Evolutionary conservation across 495 filamentous ascomycete species (phyloP).

Genomic region (Parathielavia appendiculata): DNA sequence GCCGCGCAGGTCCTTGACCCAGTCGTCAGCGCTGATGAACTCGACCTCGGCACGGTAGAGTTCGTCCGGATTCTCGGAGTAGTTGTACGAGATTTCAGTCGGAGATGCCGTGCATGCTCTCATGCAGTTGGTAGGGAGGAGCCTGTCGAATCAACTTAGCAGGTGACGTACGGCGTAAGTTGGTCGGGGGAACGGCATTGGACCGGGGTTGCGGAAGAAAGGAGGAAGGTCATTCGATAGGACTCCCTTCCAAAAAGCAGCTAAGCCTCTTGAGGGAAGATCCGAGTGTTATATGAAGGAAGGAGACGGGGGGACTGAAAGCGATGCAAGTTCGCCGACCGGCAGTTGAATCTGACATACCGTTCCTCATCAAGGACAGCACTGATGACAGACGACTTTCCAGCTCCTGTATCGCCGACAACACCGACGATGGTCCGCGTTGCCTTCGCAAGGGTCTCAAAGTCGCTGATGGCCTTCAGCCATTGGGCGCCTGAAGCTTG

Average conservation of each 20-base stretch:
- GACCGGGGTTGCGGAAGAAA: too few species aligned
- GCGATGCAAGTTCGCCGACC: too few species aligned
- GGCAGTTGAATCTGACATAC: constrained; percentile 18
- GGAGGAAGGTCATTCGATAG: too few species aligned
- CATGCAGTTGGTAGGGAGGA: constrained; percentile 38
- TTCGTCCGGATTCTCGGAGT: constrained; percentile 36
- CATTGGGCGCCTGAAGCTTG: constrained; percentile 30
- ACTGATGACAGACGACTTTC: constrained; percentile 57
- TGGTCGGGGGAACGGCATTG: too few species aligned
- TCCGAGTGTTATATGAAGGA: too few species aligned
- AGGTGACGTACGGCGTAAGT: too few species aligned
- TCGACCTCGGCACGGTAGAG: constrained; percentile 60
- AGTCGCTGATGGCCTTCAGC: constrained; percentile 39
- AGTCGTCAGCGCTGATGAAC: constrained; percentile 55
- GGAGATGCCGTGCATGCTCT: constrained; percentile 61
- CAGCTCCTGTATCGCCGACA: constrained; percentile 56
- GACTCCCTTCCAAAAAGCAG: too few species aligned
- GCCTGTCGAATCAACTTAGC: constrained; percentile 17
- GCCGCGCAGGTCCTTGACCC: constrained; percentile 50
- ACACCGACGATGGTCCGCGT: constrained; percentile 50
- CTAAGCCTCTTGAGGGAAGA: too few species aligned
- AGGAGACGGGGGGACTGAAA: too few species aligned
- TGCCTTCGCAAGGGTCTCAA: constrained; percentile 24
- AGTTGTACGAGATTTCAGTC: constrained; percentile 61
- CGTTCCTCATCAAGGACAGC: constrained; percentile 52